A percentile compares a stretch with the other conserved stretches of the same genome.
Evolutionary conservation across 139 green algal genomes (phyloP).

Genomic region (Spirogloea muscicola): DNA sequence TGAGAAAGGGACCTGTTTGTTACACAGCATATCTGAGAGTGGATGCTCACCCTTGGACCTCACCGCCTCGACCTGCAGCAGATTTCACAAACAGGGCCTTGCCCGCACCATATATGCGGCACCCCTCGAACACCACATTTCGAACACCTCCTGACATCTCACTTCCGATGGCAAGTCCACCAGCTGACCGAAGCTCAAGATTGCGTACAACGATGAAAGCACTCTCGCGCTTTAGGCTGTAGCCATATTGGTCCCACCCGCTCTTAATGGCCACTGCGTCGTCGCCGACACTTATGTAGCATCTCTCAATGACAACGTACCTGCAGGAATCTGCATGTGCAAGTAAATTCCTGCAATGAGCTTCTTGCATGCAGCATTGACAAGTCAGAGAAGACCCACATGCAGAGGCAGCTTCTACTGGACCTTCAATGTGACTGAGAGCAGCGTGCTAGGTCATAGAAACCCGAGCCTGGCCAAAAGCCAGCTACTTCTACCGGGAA

Average conservation of each 20-base stretch:
- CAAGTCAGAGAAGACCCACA: neutral
- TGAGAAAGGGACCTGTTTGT: too few species aligned
- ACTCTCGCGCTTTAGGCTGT: neutral
- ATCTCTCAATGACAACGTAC: slow-evolving; percentile 42
- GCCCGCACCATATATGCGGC: neutral
- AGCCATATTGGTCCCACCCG: slow-evolving; percentile 31
- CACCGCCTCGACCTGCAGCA: slow-evolving; percentile 7
- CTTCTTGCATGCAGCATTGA: neutral
- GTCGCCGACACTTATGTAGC: slow-evolving; percentile 39
- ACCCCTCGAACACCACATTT: neutral
- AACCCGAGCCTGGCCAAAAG: neutral
- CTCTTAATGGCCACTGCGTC: slow-evolving; percentile 43
- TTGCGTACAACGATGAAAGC: slow-evolving; percentile 1
- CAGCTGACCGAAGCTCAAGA: neutral
- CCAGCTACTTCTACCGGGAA: neutral
- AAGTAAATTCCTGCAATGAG: neutral
- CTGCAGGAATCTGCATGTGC: slow-evolving; percentile 19
- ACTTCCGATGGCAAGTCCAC: slow-evolving; percentile 10
- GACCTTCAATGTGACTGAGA: neutral
- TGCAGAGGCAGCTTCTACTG: neutral
- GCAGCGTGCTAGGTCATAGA: neutral
- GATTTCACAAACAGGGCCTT: slow-evolving; percentile 20
- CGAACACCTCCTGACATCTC: slow-evolving; percentile 34
- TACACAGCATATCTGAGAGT: too few species aligned
- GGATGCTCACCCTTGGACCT: neutral